A percentile compares a stretch with the other conserved stretches of the same genome.
phyloP scores from a whole-genome alignment of 2,329 filamentous ascomycete species.

The Clarireedia monteithiana region DNA sequence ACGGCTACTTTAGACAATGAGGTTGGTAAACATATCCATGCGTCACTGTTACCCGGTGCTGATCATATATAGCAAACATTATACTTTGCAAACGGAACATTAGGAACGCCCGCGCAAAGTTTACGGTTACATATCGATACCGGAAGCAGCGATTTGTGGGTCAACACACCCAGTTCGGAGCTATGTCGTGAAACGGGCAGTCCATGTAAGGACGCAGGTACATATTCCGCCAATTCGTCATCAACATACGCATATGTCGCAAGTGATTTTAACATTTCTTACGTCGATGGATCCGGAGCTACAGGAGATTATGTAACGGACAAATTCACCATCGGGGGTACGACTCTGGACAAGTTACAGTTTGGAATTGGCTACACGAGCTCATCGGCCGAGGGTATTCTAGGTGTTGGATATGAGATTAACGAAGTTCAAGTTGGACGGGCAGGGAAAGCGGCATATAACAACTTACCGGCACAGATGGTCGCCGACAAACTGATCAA shows the following conservation, averaged over 20 bases:
- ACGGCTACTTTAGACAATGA: constrained; percentile 46
- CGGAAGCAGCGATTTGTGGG: constrained; percentile 62
- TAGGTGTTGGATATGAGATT: constrained; percentile 74
- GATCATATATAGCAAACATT: constrained; percentile 43
- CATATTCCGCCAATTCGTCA: constrained; percentile 62
- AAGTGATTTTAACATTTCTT: constrained; percentile 77
- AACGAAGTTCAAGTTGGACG: constrained; percentile 70
- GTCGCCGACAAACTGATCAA: constrained; percentile 51
- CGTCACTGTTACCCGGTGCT: constrained; percentile 12
- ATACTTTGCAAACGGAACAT: constrained; percentile 54
- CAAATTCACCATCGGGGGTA: constrained; percentile 51
- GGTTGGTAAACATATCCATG: constrained; percentile 31
- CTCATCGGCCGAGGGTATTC: constrained; percentile 59
- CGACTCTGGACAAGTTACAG: constrained; percentile 49
- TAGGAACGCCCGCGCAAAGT: constrained; percentile 54
- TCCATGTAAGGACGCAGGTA: constrained; percentile 54
- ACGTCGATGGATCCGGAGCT: constrained; percentile 74
- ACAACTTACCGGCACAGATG: constrained; percentile 62
- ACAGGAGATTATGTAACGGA: constrained; percentile 76
- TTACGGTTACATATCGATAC: constrained; percentile 58
- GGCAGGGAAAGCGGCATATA: constrained; percentile 46
- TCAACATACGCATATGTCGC: constrained; percentile 69
- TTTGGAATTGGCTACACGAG: constrained; percentile 66
- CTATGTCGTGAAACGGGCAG: constrained; percentile 45
- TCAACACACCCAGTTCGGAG: constrained; percentile 55